Base-by-base conservation (phyloP, 1,284 basidiomycete species). In the Sparassis latifolia region DNA sequence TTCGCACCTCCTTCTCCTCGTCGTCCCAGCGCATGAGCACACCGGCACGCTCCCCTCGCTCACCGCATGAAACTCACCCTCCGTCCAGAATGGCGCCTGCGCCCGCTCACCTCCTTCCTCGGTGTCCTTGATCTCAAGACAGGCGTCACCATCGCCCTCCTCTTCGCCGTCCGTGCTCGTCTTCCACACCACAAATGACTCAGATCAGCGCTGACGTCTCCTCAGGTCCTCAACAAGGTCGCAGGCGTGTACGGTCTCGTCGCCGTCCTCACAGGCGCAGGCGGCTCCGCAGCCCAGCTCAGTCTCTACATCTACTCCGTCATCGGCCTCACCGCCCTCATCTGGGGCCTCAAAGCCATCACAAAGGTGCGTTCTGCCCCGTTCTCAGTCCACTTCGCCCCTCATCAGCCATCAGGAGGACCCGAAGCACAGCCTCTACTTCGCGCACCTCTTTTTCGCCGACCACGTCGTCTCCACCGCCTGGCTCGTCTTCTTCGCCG, bases 191-290 rank as follows among this genome's bases (percentile, higher is more conserved):
- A 20, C 20, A 20, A 20, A 20, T 20, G 20, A 20, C 20, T 20
- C 20, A 20, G 20, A 20, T 20, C 20, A 20, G 20, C 1, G 20
- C 20, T 20, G 20, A 20, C 20, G 33, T 57, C 28, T 47, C 56
- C 5, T 50, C 58, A 93, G 91, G 75, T 97, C 48, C 79, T 99
- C 60, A 98, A 99, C 80, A 99, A 99, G 73, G 95, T 95, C 48
- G 96, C 96, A 10, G 96, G 96, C 51, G 81, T 98, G 12, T 99
- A 97, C 66, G 96, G 96, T 48, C 82, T 99, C 56, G 86, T 99
- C 47, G 93, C 94, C 10, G 79, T 96, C 55, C 75, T 96, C 58
- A 88, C 85, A 2, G 86, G 91, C 43, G 82, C 84, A 46, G 92
- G 91, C 38, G 93, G 92, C 28, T 87, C 91, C 5, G 86, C 94